Conservation (phyloP, 2,329 filamentous ascomycete genomes). For the Alternaria atra region DNA sequence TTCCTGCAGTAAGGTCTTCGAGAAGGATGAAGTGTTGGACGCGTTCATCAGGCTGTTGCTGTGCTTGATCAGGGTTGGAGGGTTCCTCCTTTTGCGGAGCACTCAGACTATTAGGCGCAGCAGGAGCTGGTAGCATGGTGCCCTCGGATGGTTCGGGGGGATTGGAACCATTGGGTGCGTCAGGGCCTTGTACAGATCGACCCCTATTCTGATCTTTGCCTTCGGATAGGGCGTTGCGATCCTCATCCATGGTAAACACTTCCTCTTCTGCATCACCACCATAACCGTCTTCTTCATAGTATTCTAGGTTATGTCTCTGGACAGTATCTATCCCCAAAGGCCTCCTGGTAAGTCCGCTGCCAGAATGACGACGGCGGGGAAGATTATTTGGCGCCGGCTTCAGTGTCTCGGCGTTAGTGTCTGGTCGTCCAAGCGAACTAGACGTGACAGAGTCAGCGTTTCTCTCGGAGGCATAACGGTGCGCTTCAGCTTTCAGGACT, state of each 20-base stretch:
- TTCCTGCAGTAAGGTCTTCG: constrained; percentile 94
- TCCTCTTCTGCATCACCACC: constrained; percentile 78
- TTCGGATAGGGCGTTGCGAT: constrained; percentile 27
- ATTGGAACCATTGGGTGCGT: background rate
- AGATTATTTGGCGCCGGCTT: constrained; percentile 39
- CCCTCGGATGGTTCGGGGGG: constrained; percentile 22
- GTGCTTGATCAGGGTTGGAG: constrained; percentile 56
- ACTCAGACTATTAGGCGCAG: constrained; percentile 25
- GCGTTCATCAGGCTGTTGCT: constrained; percentile 63
- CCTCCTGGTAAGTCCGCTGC: constrained; percentile 81
- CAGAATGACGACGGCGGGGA: constrained; percentile 78
- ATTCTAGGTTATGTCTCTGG: constrained; percentile 81
- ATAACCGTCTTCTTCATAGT: constrained; percentile 90
- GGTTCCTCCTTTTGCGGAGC: constrained; percentile 30
- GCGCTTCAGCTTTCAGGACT: constrained; percentile 53
- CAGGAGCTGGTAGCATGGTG: constrained; percentile 47
- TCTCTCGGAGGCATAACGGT: constrained; percentile 41
- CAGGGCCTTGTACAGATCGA: constrained; percentile 5
- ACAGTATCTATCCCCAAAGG: constrained; percentile 70
- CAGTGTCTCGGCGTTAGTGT: constrained; percentile 27
- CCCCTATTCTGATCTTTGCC: constrained; percentile 12
- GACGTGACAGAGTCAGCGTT: constrained; percentile 21
- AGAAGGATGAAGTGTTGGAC: constrained; percentile 93
- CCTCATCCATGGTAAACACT: constrained; percentile 73
- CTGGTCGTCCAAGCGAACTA: constrained; percentile 20